Evolutionary conservation across 257 asterid genomes (phyloP).

Genomic region (Salvia rosmarinus): DNA sequence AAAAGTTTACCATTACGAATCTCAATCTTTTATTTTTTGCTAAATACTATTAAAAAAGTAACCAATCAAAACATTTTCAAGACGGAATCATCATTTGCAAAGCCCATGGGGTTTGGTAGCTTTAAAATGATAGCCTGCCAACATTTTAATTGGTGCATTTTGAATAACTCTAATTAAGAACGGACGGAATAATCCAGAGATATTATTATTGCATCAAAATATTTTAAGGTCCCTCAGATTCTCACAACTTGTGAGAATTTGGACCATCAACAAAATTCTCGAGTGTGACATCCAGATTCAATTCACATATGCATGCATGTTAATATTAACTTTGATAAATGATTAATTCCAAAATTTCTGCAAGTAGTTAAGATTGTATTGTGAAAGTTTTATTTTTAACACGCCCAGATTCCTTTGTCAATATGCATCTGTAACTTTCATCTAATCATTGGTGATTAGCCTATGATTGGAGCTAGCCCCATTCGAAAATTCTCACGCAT

Average conservation of each 20-base stretch:
- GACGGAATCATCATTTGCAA: neutral
- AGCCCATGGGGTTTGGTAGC: too few relatives aligned
- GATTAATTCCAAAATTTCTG: conserved; percentile 2
- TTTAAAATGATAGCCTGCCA: too few relatives aligned
- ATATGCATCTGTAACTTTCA: conserved; percentile 40
- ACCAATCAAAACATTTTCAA: too few relatives aligned
- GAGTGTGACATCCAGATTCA: conserved; percentile 3
- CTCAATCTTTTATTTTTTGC: too few relatives aligned
- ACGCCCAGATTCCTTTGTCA: conserved; percentile 31
- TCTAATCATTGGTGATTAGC: conserved; percentile 44
- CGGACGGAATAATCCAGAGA: neutral
- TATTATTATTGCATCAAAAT: neutral
- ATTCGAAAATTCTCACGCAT: neutral
- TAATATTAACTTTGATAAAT: neutral
- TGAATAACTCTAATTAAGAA: too few relatives aligned
- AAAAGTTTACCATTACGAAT: too few relatives aligned
- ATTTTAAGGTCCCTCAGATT: conserved; percentile 38
- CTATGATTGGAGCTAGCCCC: conserved; percentile 24
- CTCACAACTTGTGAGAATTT: conserved; percentile 33
- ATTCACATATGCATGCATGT: neutral
- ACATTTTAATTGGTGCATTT: too few relatives aligned
- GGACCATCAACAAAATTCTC: conserved; percentile 35
- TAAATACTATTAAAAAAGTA: too few relatives aligned
- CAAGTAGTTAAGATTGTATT: neutral
- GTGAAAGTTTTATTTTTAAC: conserved; percentile 8